Evolutionary conservation across 2,329 filamentous ascomycete genomes (phyloP), one percentile per base, ranked within the genome.

Genomic region (Tricladium varicosporioides): DNA sequence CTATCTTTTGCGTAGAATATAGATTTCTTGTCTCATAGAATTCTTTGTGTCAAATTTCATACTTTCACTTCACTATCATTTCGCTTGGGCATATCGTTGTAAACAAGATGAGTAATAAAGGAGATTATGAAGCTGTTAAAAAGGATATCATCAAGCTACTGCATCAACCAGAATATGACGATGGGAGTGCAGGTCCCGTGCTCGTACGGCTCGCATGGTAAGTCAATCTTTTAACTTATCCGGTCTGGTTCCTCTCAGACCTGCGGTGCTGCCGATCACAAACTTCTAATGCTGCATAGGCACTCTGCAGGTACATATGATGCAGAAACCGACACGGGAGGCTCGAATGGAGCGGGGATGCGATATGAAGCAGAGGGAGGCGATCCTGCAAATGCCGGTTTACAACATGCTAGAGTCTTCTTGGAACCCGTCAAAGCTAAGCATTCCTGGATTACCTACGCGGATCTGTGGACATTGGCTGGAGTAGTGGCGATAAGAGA

Each of bases 291-390:
- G 18, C 15, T 10, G 15, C 3, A 31, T 54, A 81, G 81, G 81
- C 84, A 87, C 72, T 80, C 80, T n/a, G 73, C 83, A 1, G 84
- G 84, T 27, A 87, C 84, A 5, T 87, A 86, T 69, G 80, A 83
- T 65, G 71, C 72, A 31, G 74, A 76, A 54, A 81, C 81, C 54
- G 79, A 84, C 65, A 87, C 83, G 0, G 84, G 84, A 36, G 84
- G 84, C 40, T 82, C 78, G 22, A 87, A 87, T 67, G 84, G 84
- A 58, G 84, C 84, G 0, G 83, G 83, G 15, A 87, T 87, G 84
- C 77, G 84, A 33, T 87, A 85, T 67, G 83, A 86, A 72, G 72
- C 76, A 19, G 84, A 86, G 72, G 83, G 82, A 57, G 83, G 82
- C 59, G 83, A 87, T 67, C 83, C 83, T 4, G 81, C 84, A 55